Percentiles rank a stretch among this genome's conserved stretches.
Conservation (phyloP, 179 eudicot genomes). For the Beta lomatogona region DNA sequence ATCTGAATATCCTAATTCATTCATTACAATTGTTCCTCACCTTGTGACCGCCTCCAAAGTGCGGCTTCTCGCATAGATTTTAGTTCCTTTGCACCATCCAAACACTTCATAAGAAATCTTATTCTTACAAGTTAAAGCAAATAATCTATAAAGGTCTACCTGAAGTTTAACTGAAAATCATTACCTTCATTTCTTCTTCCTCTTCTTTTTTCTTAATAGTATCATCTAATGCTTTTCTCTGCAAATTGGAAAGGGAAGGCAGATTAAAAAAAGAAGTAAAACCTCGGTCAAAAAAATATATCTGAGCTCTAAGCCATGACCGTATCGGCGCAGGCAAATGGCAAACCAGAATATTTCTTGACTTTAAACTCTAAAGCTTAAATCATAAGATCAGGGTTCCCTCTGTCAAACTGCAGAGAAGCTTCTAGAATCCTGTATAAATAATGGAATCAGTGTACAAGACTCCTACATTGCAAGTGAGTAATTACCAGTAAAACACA, state of each 20-base stretch:
- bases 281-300: constrained; percentile 2
- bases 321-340: neutral
- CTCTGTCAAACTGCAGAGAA: neutral
- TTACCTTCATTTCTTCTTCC: constrained; percentile 84
- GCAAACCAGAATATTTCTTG: neutral
- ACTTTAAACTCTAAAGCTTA: neutral
- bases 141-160: neutral
- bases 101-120: constrained; percentile 10
- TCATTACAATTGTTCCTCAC: constrained; percentile 34
- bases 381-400: neutral
- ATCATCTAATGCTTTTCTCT: constrained; percentile 88
- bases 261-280: constrained; percentile 4
- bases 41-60: constrained; percentile 90
- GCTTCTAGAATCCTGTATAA: neutral
- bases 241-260: constrained; percentile 14
- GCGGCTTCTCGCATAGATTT: constrained; percentile 93
- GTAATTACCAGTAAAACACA: neutral
- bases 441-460: neutral
- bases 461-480: neutral
- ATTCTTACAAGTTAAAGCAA: too few relatives aligned
- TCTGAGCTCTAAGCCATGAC: neutral
- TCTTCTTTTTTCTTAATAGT: constrained; percentile 79
- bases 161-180: neutral
- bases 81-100: constrained; percentile 54
- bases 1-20: neutral